Evolutionary conservation across 495 filamentous ascomycete genomes (phyloP).

Genomic region (Pyrenula massariospora): DNA sequence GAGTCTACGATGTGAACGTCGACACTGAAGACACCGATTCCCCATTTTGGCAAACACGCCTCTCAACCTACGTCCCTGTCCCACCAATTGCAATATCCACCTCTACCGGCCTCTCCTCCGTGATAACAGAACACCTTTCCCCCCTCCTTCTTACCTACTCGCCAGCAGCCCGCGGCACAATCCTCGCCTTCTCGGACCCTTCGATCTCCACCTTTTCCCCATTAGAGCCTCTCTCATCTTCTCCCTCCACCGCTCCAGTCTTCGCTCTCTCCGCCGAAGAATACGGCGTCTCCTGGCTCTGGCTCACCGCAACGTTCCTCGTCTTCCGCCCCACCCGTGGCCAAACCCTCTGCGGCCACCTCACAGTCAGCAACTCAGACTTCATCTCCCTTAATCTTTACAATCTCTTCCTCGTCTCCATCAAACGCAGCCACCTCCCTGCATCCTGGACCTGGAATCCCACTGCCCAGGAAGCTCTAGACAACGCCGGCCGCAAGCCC

Average conservation of each 20-base stretch:
- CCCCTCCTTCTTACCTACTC: slow-evolving; percentile 67
- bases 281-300: slow-evolving; percentile 56
- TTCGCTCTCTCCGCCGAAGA: slow-evolving; percentile 49
- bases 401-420: slow-evolving; percentile 66
- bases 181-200: slow-evolving; percentile 59
- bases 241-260: slow-evolving; percentile 24
- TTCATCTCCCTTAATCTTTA: slow-evolving; percentile 59
- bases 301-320: slow-evolving; percentile 63
- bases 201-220: slow-evolving; percentile 30
- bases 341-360: slow-evolving; percentile 47
- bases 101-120: slow-evolving; percentile 46
- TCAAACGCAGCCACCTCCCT: slow-evolving; percentile 55
- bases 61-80: slow-evolving; percentile 59
- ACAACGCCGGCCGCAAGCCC: slow-evolving; percentile 4
- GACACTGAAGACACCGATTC: slow-evolving; percentile 13
- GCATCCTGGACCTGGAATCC: slow-evolving; percentile 53
- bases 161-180: slow-evolving; percentile 54
- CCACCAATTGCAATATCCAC: slow-evolving; percentile 57
- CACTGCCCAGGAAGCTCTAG: slow-evolving; percentile 24
- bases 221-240: slow-evolving; percentile 13
- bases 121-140: slow-evolving; percentile 64
- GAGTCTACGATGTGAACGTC: not conserved
- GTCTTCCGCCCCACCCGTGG: slow-evolving; percentile 53
- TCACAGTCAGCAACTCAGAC: slow-evolving; percentile 62
- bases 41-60: slow-evolving; percentile 49